Percentiles rank a stretch among this genome's conserved stretches.
Evolutionary conservation across 495 filamentous ascomycete species (phyloP).

Genomic region (Xylaria curta): DNA sequence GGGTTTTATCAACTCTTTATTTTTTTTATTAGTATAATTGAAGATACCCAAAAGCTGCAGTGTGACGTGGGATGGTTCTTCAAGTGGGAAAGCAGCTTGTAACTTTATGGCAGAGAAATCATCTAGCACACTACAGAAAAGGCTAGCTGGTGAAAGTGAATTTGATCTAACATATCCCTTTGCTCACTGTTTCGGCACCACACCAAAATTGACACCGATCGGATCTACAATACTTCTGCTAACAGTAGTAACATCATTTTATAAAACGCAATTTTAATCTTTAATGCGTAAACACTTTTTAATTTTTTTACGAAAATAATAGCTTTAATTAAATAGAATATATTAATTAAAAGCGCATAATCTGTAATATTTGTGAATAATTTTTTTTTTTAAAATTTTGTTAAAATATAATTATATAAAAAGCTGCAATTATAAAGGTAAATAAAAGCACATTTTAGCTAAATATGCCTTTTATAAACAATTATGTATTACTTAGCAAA

Average conservation of each 20-base stretch:
- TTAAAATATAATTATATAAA: not conserved
- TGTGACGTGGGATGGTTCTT: not conserved
- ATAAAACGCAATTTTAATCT: not conserved
- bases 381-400: not conserved
- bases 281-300: not conserved
- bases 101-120: not conserved
- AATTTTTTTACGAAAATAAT: not conserved
- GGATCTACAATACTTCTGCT: not conserved
- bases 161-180: not conserved
- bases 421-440: not conserved
- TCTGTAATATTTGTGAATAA: not conserved
- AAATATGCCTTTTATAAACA: not conserved
- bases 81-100: not conserved
- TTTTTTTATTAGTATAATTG: slow-evolving; percentile 1
- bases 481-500: not conserved
- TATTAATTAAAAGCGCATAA: not conserved
- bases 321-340: not conserved
- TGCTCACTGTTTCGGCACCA: too few species aligned
- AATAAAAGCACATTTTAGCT: not conserved
- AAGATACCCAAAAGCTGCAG: slow-evolving; percentile 14
- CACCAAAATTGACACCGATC: too few species aligned
- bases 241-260: not conserved
- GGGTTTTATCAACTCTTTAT: not conserved
- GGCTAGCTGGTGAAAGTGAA: not conserved
- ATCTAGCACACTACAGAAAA: not conserved